phyloP scores from a whole-genome alignment of 2,329 filamentous ascomycete species.

The Hortaea werneckii region DNA sequence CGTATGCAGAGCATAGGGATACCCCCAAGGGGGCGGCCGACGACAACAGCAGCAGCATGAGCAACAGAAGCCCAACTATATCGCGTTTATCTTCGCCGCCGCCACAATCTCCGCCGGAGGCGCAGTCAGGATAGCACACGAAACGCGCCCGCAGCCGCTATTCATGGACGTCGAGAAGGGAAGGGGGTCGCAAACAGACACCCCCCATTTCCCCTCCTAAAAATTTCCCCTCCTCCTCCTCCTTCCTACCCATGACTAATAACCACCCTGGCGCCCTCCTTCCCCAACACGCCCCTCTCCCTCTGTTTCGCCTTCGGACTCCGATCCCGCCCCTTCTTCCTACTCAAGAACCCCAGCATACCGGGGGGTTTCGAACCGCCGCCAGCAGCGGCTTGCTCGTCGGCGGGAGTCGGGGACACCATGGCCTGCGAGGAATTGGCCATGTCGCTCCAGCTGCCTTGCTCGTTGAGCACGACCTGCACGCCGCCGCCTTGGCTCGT shows the following conservation, averaged over 20 bases:
- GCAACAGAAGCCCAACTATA: too few species aligned
- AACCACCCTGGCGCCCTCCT: slow-evolving; percentile 70
- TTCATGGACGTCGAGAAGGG: too few species aligned
- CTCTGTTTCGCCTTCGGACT: slow-evolving; percentile 79
- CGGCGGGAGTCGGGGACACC: slow-evolving; percentile 30
- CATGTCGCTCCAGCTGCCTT: slow-evolving; percentile 83
- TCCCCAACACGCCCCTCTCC: slow-evolving; percentile 80
- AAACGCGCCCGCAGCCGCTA: too few species aligned
- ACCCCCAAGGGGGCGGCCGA: too few species aligned
- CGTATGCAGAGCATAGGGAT: too few species aligned
- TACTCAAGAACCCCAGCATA: slow-evolving; percentile 2
- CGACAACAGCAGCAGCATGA: too few species aligned
- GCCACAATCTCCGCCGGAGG: too few species aligned
- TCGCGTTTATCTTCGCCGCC: too few species aligned
- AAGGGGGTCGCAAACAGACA: too few species aligned
- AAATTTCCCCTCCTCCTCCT: too few species aligned
- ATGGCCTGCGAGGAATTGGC: slow-evolving; percentile 73
- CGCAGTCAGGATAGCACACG: too few species aligned
- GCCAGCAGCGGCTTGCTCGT: slow-evolving; percentile 35
- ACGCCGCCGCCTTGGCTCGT: slow-evolving; percentile 73
- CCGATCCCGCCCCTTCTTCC: slow-evolving; percentile 56
- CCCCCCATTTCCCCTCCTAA: too few species aligned
- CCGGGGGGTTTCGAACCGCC: not conserved
- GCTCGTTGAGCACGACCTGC: slow-evolving; percentile 81
- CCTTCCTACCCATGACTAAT: slow-evolving; percentile 15